Conservation (phyloP, 1,284 basidiomycete genomes). For the Baeospora myosura region DNA sequence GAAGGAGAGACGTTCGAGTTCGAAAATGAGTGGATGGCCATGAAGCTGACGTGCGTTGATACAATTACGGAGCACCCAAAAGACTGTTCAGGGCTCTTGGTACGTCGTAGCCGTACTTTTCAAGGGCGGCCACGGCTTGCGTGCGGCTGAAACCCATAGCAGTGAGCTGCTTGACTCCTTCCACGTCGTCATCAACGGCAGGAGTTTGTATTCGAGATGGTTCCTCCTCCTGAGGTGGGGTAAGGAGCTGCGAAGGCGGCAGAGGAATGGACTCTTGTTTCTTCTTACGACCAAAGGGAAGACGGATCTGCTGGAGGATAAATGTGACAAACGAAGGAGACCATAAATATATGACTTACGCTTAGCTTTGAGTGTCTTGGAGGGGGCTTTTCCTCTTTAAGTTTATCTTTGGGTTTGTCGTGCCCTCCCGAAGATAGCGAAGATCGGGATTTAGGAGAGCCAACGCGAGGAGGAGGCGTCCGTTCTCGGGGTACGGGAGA, state of each 20-base stretch:
- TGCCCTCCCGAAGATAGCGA: constrained; percentile 50
- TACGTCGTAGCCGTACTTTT: constrained; percentile 69
- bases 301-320: constrained; percentile 46
- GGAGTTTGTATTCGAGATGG: constrained; percentile 38
- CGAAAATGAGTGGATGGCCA: too few relatives aligned
- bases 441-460: constrained; percentile 38
- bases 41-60: too few relatives aligned
- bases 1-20: too few relatives aligned
- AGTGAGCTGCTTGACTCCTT: constrained; percentile 68
- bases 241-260: constrained; percentile 33
- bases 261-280: constrained; percentile 50
- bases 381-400: constrained; percentile 35
- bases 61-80: constrained; percentile 33
- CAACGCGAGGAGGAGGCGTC: constrained; percentile 44
- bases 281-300: constrained; percentile 73
- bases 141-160: constrained; percentile 78
- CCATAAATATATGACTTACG: constrained; percentile 37
- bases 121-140: constrained; percentile 72
- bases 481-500: constrained; percentile 16
- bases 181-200: constrained; percentile 65
- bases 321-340: constrained; percentile 7
- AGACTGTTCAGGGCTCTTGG: constrained; percentile 67
- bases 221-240: constrained; percentile 45
- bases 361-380: constrained; percentile 64
- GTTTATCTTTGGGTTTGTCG: constrained; percentile 48